Conservation (phyloP, 805 yeast genomes). For the Priceomyces melissophilus region DNA sequence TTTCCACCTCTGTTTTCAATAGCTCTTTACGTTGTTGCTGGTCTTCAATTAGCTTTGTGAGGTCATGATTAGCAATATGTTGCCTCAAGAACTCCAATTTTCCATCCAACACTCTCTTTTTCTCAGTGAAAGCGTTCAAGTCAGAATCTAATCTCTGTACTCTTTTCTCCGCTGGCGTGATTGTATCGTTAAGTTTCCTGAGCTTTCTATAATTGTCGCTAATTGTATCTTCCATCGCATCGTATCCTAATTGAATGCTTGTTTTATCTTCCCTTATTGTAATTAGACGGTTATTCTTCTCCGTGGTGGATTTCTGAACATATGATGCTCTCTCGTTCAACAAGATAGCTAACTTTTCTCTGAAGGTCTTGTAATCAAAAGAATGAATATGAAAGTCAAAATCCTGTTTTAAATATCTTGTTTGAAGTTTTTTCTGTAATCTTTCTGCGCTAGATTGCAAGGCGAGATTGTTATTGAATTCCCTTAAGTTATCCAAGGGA, state of each 20-base stretch:
- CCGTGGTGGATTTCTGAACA: slow-evolving; percentile 14
- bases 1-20: slow-evolving; percentile 24
- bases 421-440: slow-evolving; percentile 18
- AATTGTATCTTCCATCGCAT: slow-evolving; percentile 30
- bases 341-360: slow-evolving; percentile 25
- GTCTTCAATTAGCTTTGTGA: slow-evolving; percentile 8
- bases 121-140: slow-evolving; percentile 15
- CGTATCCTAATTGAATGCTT: slow-evolving; percentile 28
- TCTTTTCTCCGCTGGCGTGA: slow-evolving; percentile 28
- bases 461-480: slow-evolving; percentile 18
- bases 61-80: slow-evolving; percentile 2
- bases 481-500: slow-evolving; percentile 16
- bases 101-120: slow-evolving; percentile 11
- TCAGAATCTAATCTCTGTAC: slow-evolving; percentile 31
- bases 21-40: slow-evolving; percentile 21
- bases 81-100: slow-evolving; percentile 11
- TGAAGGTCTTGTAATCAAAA: slow-evolving; percentile 25
- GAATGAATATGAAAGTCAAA: slow-evolving; percentile 3
- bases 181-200: slow-evolving; percentile 34
- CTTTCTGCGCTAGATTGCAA: slow-evolving; percentile 20
- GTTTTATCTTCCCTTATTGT: slow-evolving; percentile 23
- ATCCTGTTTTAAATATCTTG: slow-evolving; percentile 10
- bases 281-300: slow-evolving; percentile 18
- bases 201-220: slow-evolving; percentile 30
- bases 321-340: slow-evolving; percentile 20